These are phyloP conservation scores for Fraxinus dipetala DNA, from an alignment of 305 asterid species.

Conservation along the genomic window DNA sequence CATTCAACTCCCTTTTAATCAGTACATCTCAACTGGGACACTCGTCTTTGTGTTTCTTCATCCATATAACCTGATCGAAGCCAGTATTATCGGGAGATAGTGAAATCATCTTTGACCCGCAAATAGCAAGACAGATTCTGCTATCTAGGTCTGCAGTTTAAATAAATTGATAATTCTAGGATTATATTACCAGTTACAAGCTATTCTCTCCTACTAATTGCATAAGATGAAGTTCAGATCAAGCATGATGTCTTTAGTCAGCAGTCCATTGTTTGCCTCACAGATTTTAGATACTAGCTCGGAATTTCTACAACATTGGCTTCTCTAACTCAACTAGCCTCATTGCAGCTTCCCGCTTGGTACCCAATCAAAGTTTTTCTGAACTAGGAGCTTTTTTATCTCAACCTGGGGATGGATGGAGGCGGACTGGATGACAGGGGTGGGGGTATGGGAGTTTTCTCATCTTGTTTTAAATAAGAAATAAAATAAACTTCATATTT, in stretches of 20 bases:
- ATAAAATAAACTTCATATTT: not conserved
- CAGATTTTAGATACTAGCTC: conserved; percentile 1
- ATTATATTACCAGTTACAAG: not conserved
- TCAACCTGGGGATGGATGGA: not conserved
- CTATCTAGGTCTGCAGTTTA: not conserved
- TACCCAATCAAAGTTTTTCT: not conserved
- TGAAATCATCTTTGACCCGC: not conserved
- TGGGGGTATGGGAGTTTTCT: not conserved
- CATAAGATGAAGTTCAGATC: not conserved
- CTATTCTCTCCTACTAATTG: not conserved
- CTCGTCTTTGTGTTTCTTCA: not conserved
- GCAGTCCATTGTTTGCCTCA: not conserved
- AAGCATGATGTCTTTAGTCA: not conserved
- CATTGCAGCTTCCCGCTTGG: not conserved
- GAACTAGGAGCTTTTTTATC: not conserved
- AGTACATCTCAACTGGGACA: not conserved
- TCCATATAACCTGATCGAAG: not conserved
- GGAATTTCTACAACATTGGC: not conserved
- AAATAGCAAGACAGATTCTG: not conserved
- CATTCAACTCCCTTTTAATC: not conserved
- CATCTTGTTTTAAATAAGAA: not conserved
- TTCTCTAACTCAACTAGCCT: conserved; percentile 1
- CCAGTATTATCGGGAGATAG: not conserved
- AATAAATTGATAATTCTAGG: not conserved
- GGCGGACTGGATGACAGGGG: not conserved